Base-by-base conservation (phyloP, 2,329 filamentous ascomycete genomes). In the Ascochyta lentis region DNA sequence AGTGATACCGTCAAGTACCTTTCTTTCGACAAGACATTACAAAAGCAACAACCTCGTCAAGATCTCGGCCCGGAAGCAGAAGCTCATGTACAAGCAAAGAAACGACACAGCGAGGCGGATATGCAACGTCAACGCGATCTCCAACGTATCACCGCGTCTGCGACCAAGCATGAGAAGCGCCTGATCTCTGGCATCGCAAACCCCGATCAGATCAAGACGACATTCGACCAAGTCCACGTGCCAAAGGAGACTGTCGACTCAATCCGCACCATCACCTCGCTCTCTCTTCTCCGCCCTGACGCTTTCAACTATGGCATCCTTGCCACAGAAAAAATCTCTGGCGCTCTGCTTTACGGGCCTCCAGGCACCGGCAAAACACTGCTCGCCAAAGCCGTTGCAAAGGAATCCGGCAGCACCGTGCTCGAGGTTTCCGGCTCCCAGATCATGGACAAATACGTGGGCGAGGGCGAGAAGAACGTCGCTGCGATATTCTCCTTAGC, bases 281-380 rank as follows among this genome's bases (percentile, higher is more conserved):
- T 99, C 16, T 95, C 93, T 0, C 82, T 99, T 5, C 82, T 91
- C 46, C 87, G 94, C 0, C 95, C 95, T 0, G 93, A 98, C 59
- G 94, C 93, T n/a, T 99, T 98, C 77, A 88, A 88, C 10, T 99
- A 99, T 65, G 95, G 95, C 76, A 91, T 99, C 4, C 84, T 99
- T 12, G 90, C 92, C 2, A 91, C 88, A 0, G 93, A 98, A 71
- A 90, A 92, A 66, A 96, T 99, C 44, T 91, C 93, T 0, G 95
- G 95, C 13, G 87, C 95, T 43, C 84, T 96, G 0, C 81, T 96
- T 0, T 96, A 96, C 67, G 93, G 92, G 0, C 92, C 92, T 8
- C 93, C 92, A 0, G 84, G 84, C 19, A 86, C 83, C 0, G 92
- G 92, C 26, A 92, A 85, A 61, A 85, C 83, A 3, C 75, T 85